Conservation (phyloP, 2,329 filamentous ascomycete species). For the Xylariaceae sp. region DNA sequence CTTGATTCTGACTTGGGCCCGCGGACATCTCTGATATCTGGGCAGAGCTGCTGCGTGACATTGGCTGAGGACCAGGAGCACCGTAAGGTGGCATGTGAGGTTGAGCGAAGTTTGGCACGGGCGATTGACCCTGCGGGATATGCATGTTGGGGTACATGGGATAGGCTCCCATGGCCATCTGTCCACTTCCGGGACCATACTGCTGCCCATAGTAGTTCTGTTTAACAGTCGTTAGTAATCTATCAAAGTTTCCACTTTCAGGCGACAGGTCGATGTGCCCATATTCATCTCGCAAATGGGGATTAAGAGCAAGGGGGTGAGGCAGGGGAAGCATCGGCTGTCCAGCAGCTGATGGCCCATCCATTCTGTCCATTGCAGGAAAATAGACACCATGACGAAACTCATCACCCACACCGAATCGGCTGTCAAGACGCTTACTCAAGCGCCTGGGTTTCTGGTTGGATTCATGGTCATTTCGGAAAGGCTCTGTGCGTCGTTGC, state of each 20-base stretch:
- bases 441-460: conserved; percentile 38
- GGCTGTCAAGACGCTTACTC: conserved; percentile 43
- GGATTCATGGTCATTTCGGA: conserved; percentile 34
- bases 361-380: conserved; percentile 17
- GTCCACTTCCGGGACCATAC: conserved; percentile 39
- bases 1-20: conserved; percentile 62
- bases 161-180: conserved; percentile 34
- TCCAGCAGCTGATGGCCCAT: conserved; percentile 15
- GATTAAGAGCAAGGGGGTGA: conserved; percentile 28
- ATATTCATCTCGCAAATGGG: conserved; percentile 17
- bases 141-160: conserved; percentile 28
- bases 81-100: conserved; percentile 40
- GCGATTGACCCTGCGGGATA: conserved; percentile 41
- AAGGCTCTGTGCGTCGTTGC: conserved; percentile 36
- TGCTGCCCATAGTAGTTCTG: conserved; percentile 60
- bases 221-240: conserved; percentile 64
- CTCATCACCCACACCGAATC: conserved; percentile 26
- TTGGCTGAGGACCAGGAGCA: conserved; percentile 53
- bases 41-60: conserved; percentile 75
- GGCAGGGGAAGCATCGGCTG: conserved; percentile 24
- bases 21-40: conserved; percentile 63
- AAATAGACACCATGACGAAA: conserved; percentile 15
- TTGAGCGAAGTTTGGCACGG: conserved; percentile 44
- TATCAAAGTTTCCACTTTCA: conserved; percentile 66
- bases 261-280: conserved; percentile 58